Conservation (phyloP, 2,329 filamentous ascomycete genomes). For the Blastomyces gilchristii region DNA sequence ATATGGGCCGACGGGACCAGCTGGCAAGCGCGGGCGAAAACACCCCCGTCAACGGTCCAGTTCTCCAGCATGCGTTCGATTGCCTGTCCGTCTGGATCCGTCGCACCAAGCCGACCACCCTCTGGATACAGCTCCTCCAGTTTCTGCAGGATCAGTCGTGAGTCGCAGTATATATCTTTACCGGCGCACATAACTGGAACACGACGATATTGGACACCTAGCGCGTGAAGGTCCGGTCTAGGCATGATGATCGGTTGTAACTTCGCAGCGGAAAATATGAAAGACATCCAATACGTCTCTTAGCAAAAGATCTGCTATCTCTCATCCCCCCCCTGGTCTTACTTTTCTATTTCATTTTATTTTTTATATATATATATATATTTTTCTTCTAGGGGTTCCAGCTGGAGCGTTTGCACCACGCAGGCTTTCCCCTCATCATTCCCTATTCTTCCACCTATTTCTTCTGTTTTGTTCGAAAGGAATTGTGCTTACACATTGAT, state of each 20-base stretch:
- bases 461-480: background rate
- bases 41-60: conserved; percentile 46
- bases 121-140: conserved; percentile 49
- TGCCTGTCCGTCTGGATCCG: conserved; percentile 35
- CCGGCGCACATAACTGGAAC: conserved; percentile 60
- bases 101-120: conserved; percentile 29
- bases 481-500: conserved; percentile 50
- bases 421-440: background rate
- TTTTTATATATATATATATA: background rate
- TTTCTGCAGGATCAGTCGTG: conserved; percentile 55
- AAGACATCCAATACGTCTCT: background rate
- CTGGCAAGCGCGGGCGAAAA: conserved; percentile 46
- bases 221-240: conserved; percentile 50
- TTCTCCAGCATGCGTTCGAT: conserved; percentile 47
- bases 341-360: background rate
- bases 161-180: conserved; percentile 59
- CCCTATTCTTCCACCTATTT: background rate
- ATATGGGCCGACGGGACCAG: conserved; percentile 50
- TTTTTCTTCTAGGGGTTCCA: background rate
- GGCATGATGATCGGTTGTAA: conserved; percentile 57
- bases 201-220: conserved; percentile 57
- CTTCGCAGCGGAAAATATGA: conserved; percentile 28
- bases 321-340: background rate
- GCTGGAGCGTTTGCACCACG: background rate
- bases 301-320: background rate